phyloP scores from a whole-genome alignment of 2,329 filamentous ascomycete species.

The Helminthosporium solani region DNA sequence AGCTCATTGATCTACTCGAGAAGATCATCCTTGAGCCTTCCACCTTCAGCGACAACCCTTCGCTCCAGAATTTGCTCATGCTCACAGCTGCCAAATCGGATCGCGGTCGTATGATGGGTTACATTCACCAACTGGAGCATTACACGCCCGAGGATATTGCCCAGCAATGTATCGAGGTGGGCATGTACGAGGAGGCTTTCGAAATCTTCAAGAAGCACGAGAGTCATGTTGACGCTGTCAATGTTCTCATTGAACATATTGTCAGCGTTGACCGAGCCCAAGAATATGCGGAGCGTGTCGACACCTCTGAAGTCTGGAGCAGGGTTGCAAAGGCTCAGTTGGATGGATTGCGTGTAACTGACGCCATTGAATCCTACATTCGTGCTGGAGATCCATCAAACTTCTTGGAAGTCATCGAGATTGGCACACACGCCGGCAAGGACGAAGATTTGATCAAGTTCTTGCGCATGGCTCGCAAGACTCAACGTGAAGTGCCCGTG shows the following conservation, averaged over 20 bases:
- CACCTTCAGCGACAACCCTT: slow-evolving; percentile 95
- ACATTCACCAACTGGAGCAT: slow-evolving; percentile 85
- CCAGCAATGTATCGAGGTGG: slow-evolving; percentile 88
- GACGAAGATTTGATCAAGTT: slow-evolving; percentile 97
- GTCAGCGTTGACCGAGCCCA: slow-evolving; percentile 98
- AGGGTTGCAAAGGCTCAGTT: slow-evolving; percentile 97
- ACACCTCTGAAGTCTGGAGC: slow-evolving; percentile 95
- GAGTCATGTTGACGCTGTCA: slow-evolving; percentile 81
- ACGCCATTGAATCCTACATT: slow-evolving; percentile 96
- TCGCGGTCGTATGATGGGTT: slow-evolving; percentile 91
- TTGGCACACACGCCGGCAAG: slow-evolving; percentile 91
- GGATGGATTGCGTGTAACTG: slow-evolving; percentile 87
- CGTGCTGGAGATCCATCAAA: slow-evolving; percentile 91
- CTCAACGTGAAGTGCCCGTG: slow-evolving; percentile 85
- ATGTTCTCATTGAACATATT: slow-evolving; percentile 92
- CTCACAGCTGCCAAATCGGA: slow-evolving; percentile 96
- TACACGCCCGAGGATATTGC: slow-evolving; percentile 94
- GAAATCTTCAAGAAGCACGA: slow-evolving; percentile 98
- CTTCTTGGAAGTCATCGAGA: slow-evolving; percentile 94
- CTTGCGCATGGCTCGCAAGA: slow-evolving; percentile 96
- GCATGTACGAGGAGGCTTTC: slow-evolving; percentile 93
- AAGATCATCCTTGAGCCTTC: slow-evolving; percentile 99
- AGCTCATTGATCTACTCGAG: slow-evolving; percentile 95
- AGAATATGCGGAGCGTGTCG: slow-evolving; percentile 91
- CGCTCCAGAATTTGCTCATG: slow-evolving; percentile 92